Percentiles rank a stretch among this genome's conserved stretches.
These are phyloP conservation scores for Rhizopus arrhizus DNA, from an alignment of 371 early-diverging fungal species.

Conservation along the genomic window DNA sequence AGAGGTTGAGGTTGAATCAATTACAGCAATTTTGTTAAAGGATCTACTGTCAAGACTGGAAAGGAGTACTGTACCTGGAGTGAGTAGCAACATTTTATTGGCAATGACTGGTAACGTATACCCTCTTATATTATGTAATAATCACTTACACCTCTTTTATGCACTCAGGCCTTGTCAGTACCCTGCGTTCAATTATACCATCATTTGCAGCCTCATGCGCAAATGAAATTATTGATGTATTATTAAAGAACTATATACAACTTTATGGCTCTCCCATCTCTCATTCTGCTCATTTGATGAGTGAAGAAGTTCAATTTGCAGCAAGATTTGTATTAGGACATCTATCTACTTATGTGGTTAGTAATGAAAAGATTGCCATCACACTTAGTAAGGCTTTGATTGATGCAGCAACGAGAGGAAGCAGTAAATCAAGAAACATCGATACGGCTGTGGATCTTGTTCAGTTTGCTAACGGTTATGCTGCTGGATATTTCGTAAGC, in stretches of 20 bases:
- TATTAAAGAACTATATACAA: slow-evolving; percentile 34
- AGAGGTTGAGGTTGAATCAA: slow-evolving; percentile 28
- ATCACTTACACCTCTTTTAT: not conserved
- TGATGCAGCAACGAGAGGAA: slow-evolving; percentile 11
- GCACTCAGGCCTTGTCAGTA: slow-evolving; percentile 24
- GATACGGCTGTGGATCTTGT: slow-evolving; percentile 43
- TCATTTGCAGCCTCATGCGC: slow-evolving; percentile 39
- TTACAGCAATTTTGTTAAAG: slow-evolving; percentile 33
- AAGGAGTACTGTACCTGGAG: slow-evolving; percentile 59
- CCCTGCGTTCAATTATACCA: slow-evolving; percentile 21
- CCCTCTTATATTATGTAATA: not conserved
- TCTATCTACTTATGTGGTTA: slow-evolving; percentile 47
- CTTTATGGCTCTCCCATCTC: slow-evolving; percentile 22
- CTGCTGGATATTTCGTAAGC: slow-evolving; percentile 47
- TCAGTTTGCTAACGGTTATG: slow-evolving; percentile 58
- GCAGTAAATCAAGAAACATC: slow-evolving; percentile 19
- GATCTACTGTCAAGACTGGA: slow-evolving; percentile 53
- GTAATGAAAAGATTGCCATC: slow-evolving; percentile 47
- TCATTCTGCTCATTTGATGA: slow-evolving; percentile 39
- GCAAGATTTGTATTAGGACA: slow-evolving; percentile 52
- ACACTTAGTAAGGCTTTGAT: slow-evolving; percentile 22
- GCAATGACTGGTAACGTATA: slow-evolving; percentile 50
- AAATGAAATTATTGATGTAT: slow-evolving; percentile 26
- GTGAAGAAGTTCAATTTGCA: slow-evolving; percentile 66
- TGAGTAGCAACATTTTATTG: slow-evolving; percentile 54